Percentiles rank a stretch among this genome's conserved stretches.
These are phyloP conservation scores for Colletotrichum higginsianum DNA, from an alignment of 2,329 filamentous ascomycete genomes.

Conservation along the genomic window DNA sequence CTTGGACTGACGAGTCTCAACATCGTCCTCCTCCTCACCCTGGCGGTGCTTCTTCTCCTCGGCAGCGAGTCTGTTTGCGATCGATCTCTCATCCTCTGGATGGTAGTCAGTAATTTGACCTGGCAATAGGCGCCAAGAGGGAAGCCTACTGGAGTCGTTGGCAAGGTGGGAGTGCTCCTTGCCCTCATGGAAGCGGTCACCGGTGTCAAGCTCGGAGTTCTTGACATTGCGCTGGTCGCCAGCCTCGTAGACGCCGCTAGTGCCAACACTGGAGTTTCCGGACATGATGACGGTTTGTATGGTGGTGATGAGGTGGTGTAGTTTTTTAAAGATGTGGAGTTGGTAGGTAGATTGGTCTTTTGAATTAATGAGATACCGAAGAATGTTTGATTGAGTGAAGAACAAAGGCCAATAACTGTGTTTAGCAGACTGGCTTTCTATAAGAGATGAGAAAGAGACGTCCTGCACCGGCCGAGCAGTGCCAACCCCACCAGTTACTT, in stretches of 20 bases:
- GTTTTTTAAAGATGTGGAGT: background rate
- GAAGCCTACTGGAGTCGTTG: slow-evolving; percentile 78
- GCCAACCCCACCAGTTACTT: slow-evolving; percentile 28
- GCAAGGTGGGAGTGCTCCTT: slow-evolving; percentile 77
- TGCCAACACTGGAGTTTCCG: slow-evolving; percentile 76
- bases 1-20: slow-evolving; percentile 61
- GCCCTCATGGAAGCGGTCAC: slow-evolving; percentile 80
- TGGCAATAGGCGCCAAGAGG: too few species aligned
- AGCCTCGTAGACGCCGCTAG: slow-evolving; percentile 77
- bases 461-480: background rate
- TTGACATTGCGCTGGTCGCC: slow-evolving; percentile 81
- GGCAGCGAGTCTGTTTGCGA: slow-evolving; percentile 78
- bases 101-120: slow-evolving; percentile 41
- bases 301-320: background rate
- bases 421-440: slow-evolving; percentile 20
- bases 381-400: background rate
- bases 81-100: slow-evolving; percentile 78
- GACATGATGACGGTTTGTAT: slow-evolving; percentile 49
- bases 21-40: slow-evolving; percentile 51
- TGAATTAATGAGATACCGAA: background rate
- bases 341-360: background rate
- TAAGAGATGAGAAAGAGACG: slow-evolving; percentile 4
- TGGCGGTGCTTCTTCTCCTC: slow-evolving; percentile 59
- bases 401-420: rapidly evolving
- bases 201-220: slow-evolving; percentile 60